Conservation (phyloP, 2,329 filamentous ascomycete species). For the Akanthomyces muscarius region DNA sequence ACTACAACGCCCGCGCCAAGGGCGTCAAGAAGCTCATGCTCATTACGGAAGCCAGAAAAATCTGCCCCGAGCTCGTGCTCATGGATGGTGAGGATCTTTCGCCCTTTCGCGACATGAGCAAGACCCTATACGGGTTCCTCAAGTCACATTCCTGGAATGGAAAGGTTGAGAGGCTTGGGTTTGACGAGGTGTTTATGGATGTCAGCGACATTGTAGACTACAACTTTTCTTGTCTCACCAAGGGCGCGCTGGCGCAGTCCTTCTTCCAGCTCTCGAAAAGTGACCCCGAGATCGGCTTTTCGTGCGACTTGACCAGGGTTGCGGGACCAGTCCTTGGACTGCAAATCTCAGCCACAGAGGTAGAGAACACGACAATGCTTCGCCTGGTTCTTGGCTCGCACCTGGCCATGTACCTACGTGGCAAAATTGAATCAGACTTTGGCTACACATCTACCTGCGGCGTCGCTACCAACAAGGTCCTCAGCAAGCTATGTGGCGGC, state of each 20-base stretch:
- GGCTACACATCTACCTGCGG: slow-evolving; percentile 88
- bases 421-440: slow-evolving; percentile 66
- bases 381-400: slow-evolving; percentile 76
- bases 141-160: slow-evolving; percentile 71
- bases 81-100: slow-evolving; percentile 83
- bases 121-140: slow-evolving; percentile 71
- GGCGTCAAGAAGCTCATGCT: slow-evolving; percentile 79
- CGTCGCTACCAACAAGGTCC: slow-evolving; percentile 79
- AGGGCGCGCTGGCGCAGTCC: slow-evolving; percentile 57
- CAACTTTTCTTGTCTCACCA: slow-evolving; percentile 70
- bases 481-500: slow-evolving; percentile 81
- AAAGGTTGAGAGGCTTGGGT: slow-evolving; percentile 76
- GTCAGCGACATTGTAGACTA: slow-evolving; percentile 83
- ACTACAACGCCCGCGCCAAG: slow-evolving; percentile 79
- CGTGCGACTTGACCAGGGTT: slow-evolving; percentile 66
- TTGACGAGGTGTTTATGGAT: slow-evolving; percentile 80
- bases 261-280: slow-evolving; percentile 74
- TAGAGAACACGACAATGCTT: slow-evolving; percentile 42
- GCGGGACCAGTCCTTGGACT: slow-evolving; percentile 54
- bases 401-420: slow-evolving; percentile 69
- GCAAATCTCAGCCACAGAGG: slow-evolving; percentile 22
- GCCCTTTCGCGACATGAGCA: slow-evolving; percentile 81
- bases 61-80: slow-evolving; percentile 81
- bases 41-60: slow-evolving; percentile 71
- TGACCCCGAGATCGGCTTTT: slow-evolving; percentile 77